phyloP scores from a whole-genome alignment of 495 filamentous ascomycete species.

The Gamarada debralockiae region DNA sequence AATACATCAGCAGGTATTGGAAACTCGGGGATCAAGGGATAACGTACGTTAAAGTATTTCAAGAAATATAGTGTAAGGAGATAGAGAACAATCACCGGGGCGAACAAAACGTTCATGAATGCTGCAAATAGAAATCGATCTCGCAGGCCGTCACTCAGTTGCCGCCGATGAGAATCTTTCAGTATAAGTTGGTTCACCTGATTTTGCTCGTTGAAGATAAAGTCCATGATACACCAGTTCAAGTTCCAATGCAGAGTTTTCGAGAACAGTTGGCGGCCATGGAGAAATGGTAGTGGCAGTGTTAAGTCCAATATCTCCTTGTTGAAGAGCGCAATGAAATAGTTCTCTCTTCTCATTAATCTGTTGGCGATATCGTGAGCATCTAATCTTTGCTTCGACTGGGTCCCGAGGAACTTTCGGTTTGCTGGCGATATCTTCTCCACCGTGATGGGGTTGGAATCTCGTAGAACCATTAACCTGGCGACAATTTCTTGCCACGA shows the following conservation, averaged over 20 bases:
- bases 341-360: slow-evolving; percentile 95
- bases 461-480: slow-evolving; percentile 80
- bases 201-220: slow-evolving; percentile 83
- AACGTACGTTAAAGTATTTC: slow-evolving; percentile 77
- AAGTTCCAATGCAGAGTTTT: slow-evolving; percentile 84
- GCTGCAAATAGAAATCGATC: slow-evolving; percentile 76
- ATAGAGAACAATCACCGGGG: slow-evolving; percentile 79
- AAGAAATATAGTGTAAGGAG: slow-evolving; percentile 86
- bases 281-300: slow-evolving; percentile 78
- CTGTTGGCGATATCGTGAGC: slow-evolving; percentile 97
- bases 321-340: slow-evolving; percentile 92
- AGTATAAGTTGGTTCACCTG: slow-evolving; percentile 82
- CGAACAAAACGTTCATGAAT: slow-evolving; percentile 78
- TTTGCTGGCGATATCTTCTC: slow-evolving; percentile 47
- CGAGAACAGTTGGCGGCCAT: slow-evolving; percentile 74
- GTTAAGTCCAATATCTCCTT: slow-evolving; percentile 90
- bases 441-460: slow-evolving; percentile 82
- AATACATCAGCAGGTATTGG: slow-evolving; percentile 3
- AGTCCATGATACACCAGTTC: slow-evolving; percentile 83
- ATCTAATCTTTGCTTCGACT: slow-evolving; percentile 93
- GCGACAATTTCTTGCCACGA: slow-evolving; percentile 94
- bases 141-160: slow-evolving; percentile 71
- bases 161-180: slow-evolving; percentile 72
- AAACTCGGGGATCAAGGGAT: neutral
- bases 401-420: slow-evolving; percentile 69